Evolutionary conservation across 192 early-diverging fungal species (phyloP).

Genomic region (Oehlia diaphana): DNA sequence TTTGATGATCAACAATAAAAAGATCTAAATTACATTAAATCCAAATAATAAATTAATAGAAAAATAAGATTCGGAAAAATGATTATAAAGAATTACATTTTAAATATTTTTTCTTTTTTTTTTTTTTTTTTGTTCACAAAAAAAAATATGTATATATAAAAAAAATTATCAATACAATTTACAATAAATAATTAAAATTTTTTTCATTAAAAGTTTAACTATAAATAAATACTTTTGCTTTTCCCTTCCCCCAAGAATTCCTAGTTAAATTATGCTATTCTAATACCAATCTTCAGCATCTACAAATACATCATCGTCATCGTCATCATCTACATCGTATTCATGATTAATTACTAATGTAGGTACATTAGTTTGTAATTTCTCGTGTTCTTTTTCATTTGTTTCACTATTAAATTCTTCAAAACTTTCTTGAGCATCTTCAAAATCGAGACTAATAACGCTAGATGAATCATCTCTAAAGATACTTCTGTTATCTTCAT

Average conservation of each 20-base stretch:
- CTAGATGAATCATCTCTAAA: slow-evolving; percentile 14
- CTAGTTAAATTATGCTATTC: not conserved
- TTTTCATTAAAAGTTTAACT: not conserved
- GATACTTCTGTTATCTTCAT: not conserved
- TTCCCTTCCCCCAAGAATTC: not conserved
- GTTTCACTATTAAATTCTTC: not conserved
- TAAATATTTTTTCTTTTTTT: too few relatives aligned
- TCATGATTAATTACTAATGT: slow-evolving; percentile 4
- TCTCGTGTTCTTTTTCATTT: not conserved
- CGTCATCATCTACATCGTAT: slow-evolving; percentile 14
- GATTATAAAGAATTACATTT: too few relatives aligned
- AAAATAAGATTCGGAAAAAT: too few relatives aligned
- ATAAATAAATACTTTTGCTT: not conserved
- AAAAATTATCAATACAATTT: too few relatives aligned
- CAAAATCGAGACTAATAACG: not conserved
- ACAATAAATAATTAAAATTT: too few relatives aligned
- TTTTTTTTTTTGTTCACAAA: too few relatives aligned
- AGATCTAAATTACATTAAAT: too few relatives aligned
- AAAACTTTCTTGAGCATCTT: not conserved
- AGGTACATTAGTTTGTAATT: not conserved
- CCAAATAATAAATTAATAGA: too few relatives aligned
- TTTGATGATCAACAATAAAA: too few relatives aligned
- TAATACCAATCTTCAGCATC: slow-evolving; percentile 14
- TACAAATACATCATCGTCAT: slow-evolving; percentile 21
- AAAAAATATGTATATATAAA: too few relatives aligned